Conservation (phyloP, 768 basidiomycete species). For the Mycena chlorophos region DNA sequence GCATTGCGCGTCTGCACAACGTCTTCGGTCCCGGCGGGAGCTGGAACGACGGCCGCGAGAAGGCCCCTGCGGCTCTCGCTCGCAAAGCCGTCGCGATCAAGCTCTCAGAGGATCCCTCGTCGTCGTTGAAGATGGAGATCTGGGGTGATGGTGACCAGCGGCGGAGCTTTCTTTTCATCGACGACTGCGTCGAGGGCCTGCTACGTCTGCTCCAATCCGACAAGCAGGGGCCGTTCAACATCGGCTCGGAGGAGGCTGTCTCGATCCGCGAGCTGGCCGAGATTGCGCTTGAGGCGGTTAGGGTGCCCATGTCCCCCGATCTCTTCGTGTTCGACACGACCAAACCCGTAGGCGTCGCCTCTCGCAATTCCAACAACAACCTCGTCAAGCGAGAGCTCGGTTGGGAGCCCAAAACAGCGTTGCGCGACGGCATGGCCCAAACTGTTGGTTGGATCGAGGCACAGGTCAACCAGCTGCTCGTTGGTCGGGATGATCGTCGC, state of each 20-base stretch:
- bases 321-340: neutral
- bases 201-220: conserved; percentile 42
- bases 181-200: conserved; percentile 54
- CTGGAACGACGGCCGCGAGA: conserved; percentile 57
- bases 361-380: conserved; percentile 55
- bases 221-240: conserved; percentile 43
- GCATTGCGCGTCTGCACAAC: conserved; percentile 59
- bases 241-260: conserved; percentile 49
- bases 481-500: conserved; percentile 44
- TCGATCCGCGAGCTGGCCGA: conserved; percentile 43
- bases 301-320: neutral
- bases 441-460: conserved; percentile 51
- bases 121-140: conserved; percentile 41
- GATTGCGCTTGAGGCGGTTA: conserved; percentile 33
- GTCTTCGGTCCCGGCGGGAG: conserved; percentile 56
- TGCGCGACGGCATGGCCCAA: conserved; percentile 48
- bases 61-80: conserved; percentile 56
- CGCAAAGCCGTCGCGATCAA: conserved; percentile 49
- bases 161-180: conserved; percentile 57
- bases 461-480: conserved; percentile 33
- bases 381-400: conserved; percentile 30
- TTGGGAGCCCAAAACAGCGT: conserved; percentile 44
- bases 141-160: conserved; percentile 58
- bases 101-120: conserved; percentile 8
- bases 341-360: conserved; percentile 47